A percentile compares a stretch with the other conserved stretches of the same genome.
Conservation (phyloP, 2,329 filamentous ascomycete genomes). For the Penicillium hordei region DNA sequence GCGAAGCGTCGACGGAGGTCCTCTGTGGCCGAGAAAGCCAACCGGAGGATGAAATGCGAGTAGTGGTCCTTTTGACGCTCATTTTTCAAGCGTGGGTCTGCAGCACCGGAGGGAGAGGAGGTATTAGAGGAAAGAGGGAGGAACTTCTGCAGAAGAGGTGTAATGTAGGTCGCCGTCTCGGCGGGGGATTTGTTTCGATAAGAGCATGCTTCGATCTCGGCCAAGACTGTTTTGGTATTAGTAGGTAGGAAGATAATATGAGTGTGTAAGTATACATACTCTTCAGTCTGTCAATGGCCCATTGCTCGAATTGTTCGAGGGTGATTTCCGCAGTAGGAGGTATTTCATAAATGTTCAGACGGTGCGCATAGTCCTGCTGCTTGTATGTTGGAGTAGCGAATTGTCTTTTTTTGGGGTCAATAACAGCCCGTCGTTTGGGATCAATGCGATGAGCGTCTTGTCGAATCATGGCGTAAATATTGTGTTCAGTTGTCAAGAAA, state of each 20-base stretch:
- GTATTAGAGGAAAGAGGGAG: slow-evolving; percentile 76
- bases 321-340: slow-evolving; percentile 93
- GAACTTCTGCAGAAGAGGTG: slow-evolving; percentile 81
- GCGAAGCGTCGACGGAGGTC: slow-evolving; percentile 84
- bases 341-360: slow-evolving; percentile 86
- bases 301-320: slow-evolving; percentile 96
- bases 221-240: slow-evolving; percentile 34
- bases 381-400: slow-evolving; percentile 77
- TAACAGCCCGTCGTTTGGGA: slow-evolving; percentile 71
- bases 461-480: slow-evolving; percentile 40
- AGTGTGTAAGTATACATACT: slow-evolving; percentile 50
- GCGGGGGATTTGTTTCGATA: slow-evolving; percentile 85
- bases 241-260: not conserved
- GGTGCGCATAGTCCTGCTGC: slow-evolving; percentile 75
- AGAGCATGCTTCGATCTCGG: slow-evolving; percentile 78
- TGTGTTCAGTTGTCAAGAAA: slow-evolving; percentile 1
- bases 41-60: slow-evolving; percentile 90
- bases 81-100: slow-evolving; percentile 55
- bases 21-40: slow-evolving; percentile 89
- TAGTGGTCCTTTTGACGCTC: slow-evolving; percentile 96
- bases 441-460: slow-evolving; percentile 47
- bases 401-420: slow-evolving; percentile 82
- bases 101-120: slow-evolving; percentile 55
- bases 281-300: slow-evolving; percentile 89
- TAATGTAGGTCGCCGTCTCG: slow-evolving; percentile 82